These are phyloP conservation scores for Pestalotiopsis sp. DNA, from an alignment of 2,329 filamentous ascomycete species.

Conservation along the genomic window DNA sequence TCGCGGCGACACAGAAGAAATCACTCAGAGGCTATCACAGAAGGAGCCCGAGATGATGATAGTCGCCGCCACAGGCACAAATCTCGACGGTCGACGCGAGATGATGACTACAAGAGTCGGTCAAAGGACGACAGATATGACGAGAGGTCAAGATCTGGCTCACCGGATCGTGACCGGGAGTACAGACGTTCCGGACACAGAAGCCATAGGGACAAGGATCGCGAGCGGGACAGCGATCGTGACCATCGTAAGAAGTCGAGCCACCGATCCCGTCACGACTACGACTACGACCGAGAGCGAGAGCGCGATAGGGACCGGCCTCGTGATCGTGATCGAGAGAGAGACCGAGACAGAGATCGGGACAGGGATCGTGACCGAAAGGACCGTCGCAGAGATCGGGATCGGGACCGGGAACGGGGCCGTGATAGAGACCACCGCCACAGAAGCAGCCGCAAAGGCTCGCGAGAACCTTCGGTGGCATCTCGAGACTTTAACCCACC, in stretches of 20 bases:
- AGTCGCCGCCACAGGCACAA: conserved; percentile 56
- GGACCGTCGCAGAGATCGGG: conserved; percentile 40
- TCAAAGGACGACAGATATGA: conserved; percentile 46
- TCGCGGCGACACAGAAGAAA: conserved; percentile 55
- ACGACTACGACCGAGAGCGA: conserved; percentile 42
- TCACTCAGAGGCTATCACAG: conserved; percentile 53
- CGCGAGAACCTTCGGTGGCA: conserved; percentile 33
- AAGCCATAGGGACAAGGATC: conserved; percentile 49
- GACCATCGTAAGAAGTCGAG: conserved; percentile 39
- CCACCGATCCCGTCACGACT: conserved; percentile 45
- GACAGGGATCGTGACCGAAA: conserved; percentile 35
- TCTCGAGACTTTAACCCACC: conserved; percentile 47
- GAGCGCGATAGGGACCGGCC: conserved; percentile 41
- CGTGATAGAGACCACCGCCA: conserved; percentile 38
- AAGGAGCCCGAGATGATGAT: conserved; percentile 51
- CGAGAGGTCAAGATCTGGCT: conserved; percentile 67
- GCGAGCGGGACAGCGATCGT: conserved; percentile 36
- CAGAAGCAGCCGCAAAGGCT: conserved; percentile 36
- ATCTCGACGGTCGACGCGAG: conserved; percentile 45
- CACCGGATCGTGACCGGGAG: conserved; percentile 51
- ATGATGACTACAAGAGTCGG: conserved; percentile 45
- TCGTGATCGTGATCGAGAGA: conserved; percentile 39
- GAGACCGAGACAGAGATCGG: conserved; percentile 44
- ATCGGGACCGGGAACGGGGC: conserved; percentile 37
- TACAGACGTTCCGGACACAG: conserved; percentile 49